Conservation (phyloP, 2,329 filamentous ascomycete species). For the Penicillium occitanis region DNA sequence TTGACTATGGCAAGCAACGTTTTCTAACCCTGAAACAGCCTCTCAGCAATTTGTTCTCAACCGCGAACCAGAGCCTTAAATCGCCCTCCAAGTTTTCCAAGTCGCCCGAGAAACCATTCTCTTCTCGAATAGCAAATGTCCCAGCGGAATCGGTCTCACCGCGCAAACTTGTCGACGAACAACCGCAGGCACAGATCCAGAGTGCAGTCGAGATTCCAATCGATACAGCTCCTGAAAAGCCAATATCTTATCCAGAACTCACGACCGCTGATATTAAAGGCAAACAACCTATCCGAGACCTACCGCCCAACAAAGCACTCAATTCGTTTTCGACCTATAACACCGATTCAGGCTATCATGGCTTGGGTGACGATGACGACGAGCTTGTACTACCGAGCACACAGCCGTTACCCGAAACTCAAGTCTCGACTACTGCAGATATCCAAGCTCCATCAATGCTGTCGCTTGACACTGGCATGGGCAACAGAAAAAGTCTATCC, state of each 20-base stretch:
- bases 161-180: slow-evolving; percentile 17
- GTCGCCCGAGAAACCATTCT: slow-evolving; percentile 36
- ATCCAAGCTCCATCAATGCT: not conserved
- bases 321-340: slow-evolving; percentile 45
- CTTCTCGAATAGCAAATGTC: slow-evolving; percentile 29
- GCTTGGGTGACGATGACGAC: slow-evolving; percentile 44
- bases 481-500: slow-evolving; percentile 28
- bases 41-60: slow-evolving; percentile 50
- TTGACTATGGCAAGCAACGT: slow-evolving; percentile 12
- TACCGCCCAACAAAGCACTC: slow-evolving; percentile 31
- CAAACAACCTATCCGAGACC: slow-evolving; percentile 18
- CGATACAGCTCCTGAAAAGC: not conserved
- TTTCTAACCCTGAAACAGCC: slow-evolving; percentile 37
- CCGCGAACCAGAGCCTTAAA: slow-evolving; percentile 37
- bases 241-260: slow-evolving; percentile 9
- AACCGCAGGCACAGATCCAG: not conserved
- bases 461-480: slow-evolving; percentile 21
- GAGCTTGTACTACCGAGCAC: slow-evolving; percentile 39
- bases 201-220: not conserved
- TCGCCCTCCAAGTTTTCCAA: slow-evolving; percentile 37
- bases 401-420: slow-evolving; percentile 16
- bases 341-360: slow-evolving; percentile 51
- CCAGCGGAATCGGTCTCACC: slow-evolving; percentile 25
- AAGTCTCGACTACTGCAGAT: slow-evolving; percentile 27
- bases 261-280: slow-evolving; percentile 9